Base-by-base conservation (phyloP, 495 filamentous ascomycete genomes). In the Thozetella sp. region DNA sequence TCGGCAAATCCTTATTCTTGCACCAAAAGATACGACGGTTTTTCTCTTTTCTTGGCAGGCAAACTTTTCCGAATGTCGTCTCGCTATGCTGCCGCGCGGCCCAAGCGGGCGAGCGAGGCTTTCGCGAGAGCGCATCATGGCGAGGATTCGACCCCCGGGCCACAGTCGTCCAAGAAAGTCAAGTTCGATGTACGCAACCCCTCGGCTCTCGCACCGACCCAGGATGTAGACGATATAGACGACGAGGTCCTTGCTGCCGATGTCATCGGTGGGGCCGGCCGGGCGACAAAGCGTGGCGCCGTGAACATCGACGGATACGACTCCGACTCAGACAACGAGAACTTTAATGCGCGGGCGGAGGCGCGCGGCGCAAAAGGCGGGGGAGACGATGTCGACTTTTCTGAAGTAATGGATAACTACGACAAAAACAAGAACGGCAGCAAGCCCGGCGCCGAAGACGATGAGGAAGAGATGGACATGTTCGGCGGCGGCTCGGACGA, bases 301-400 rank as follows among this genome's bases (percentile, higher is more conserved):
- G 87, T 99, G 27, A 97, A 97, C 61, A 86, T 99, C 25, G 95
- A 98, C 66, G 95, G 96, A 2, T 98, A 98, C 76, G 94, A 97
- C 55, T 94, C 89, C 0, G 95, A 99, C 72, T 95, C 90, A 26
- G 93, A 94, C 10, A 93, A 93, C 56, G 95, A 98, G 63, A 92
- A 90, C 22, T 96, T 96, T 71, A 83, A 92, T 58, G 88, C 81
- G 37, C 80, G 88, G 25, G 86, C 84, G 0, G 86, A 88, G 51
- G 81, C 82, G 12, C 82, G 86, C 63, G 69, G 67, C 20, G 80
- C 75, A 34, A 79, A 79, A 52, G 63, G 59, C 59, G 70, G 77
- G 15, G 77, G 69, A 2, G 73, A 76, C 30, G 74, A 77, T 30
- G 72, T 79, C 3, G 71, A 72, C 51, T 46, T 80, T n/a, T 65